Percentiles rank a stretch among this genome's conserved stretches.
These are phyloP conservation scores for Candida yuanshanica DNA, from an alignment of 805 yeast genomes.

Conservation along the genomic window DNA sequence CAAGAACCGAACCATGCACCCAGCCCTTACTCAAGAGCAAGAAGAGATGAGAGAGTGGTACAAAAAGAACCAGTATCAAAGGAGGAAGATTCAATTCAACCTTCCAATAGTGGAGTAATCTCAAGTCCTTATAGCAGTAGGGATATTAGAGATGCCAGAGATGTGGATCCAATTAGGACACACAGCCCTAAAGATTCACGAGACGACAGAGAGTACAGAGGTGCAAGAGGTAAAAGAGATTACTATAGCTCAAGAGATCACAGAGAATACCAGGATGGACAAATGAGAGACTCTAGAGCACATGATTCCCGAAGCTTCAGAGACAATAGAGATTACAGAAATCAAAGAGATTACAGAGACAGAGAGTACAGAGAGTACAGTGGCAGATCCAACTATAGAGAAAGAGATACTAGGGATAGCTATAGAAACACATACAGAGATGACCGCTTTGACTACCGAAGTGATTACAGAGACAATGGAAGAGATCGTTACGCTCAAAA, in stretches of 20 bases:
- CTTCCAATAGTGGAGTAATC: neutral
- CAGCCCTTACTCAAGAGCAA: slow-evolving; percentile 7
- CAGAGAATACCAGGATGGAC: neutral
- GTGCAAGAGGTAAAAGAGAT: slow-evolving; percentile 7
- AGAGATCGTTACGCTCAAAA: neutral
- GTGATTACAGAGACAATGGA: slow-evolving; percentile 5
- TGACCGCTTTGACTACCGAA: slow-evolving; percentile 2
- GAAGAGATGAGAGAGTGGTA: slow-evolving; percentile 5
- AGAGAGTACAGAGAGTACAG: slow-evolving; percentile 3
- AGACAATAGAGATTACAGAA: slow-evolving; percentile 1
- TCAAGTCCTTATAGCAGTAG: slow-evolving; percentile 5
- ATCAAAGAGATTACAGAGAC: slow-evolving; percentile 4
- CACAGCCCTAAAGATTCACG: slow-evolving; percentile 4
- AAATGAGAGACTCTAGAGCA: neutral
- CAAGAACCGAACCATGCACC: neutral
- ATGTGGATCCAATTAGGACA: neutral
- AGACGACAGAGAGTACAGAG: slow-evolving; percentile 4
- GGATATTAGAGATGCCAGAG: neutral
- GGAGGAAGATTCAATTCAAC: neutral
- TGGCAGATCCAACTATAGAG: slow-evolving; percentile 7
- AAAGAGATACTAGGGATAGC: slow-evolving; percentile 5
- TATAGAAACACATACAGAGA: slow-evolving; percentile 7
- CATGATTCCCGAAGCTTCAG: neutral
- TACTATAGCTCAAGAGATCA: slow-evolving; percentile 1
- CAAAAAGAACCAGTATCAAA: slow-evolving; percentile 18